A percentile compares a stretch with the other conserved stretches of the same genome.
Evolutionary conservation across 305 asterid genomes (phyloP).

Genomic region (Lippia alba): DNA sequence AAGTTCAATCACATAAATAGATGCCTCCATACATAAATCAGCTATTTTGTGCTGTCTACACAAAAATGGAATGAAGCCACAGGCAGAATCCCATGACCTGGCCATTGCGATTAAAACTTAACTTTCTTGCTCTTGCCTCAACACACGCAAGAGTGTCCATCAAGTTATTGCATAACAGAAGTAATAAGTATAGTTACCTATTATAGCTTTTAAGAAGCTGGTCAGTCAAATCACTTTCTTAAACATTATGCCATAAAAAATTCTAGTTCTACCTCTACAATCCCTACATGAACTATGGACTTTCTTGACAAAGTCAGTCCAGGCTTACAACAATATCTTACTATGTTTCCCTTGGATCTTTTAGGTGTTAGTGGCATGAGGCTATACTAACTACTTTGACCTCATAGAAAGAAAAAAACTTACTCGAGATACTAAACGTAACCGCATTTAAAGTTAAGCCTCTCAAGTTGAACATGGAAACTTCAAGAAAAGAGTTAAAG

Average conservation of each 20-base stretch:
- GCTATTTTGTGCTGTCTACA: no score
- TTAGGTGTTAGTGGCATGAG: neutral
- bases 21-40: no score
- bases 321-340: constrained; percentile 4
- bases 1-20: no score
- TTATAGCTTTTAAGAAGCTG: constrained; percentile 21
- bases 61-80: no score
- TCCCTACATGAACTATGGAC: constrained; percentile 2
- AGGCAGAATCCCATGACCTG: neutral
- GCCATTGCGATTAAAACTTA: constrained; percentile 14
- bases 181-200: no score
- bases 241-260: neutral
- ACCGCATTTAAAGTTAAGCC: constrained; percentile 22
- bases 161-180: constrained; percentile 4
- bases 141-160: constrained; percentile 15
- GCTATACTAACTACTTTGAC: neutral
- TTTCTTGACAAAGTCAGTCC: neutral
- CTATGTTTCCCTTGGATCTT: constrained; percentile 10
- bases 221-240: constrained; percentile 1
- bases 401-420: neutral
- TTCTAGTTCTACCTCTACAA: neutral
- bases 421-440: constrained; percentile 2
- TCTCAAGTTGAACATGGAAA: constrained; percentile 20
- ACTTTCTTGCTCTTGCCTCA: constrained; percentile 13
- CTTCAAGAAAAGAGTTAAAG: constrained; percentile 14